Evolutionary conservation across 495 filamentous ascomycete genomes (phyloP), one percentile per base, ranked within the genome.

Genomic region (Pseudomonodictys pantanalensis): DNA sequence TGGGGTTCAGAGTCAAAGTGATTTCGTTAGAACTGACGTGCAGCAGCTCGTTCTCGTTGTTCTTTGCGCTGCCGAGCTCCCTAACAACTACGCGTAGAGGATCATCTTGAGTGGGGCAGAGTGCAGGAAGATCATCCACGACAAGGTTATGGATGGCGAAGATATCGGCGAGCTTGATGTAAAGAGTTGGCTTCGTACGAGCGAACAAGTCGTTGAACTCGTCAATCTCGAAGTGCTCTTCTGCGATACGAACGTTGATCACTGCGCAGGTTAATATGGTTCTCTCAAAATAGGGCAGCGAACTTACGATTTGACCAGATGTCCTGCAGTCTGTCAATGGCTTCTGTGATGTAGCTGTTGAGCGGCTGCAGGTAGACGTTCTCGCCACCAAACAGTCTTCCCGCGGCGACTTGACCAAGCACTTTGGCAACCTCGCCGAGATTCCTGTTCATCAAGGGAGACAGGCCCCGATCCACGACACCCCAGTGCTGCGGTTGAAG

Each of bases 181-280:
- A 99, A 18, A 99, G 78, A 2, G 92, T 97, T 2, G 93, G 93
- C 68, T 96, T 95, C 49, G 89, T 92, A 67, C 92, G 90, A 45
- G 92, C 87, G 67, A 97, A 97, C 24, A 97, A 82, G 68, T 99
- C 93, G 64, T 97, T 96, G 80, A 92, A 97, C 62, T 97, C 92
- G 69, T 97, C 93, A 69, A 97, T 97, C 69, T 97, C 95, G 70
- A 96, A 98, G 20, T 92, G 91, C 43, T 82, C 81, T 70, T 97
- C 95, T 2, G 88, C 87, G 65, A 90, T 86, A 44, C 88, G 86
- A 18, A 97, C 86, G 11, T 85, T 83, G 57, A 97, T 88, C 66
- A 99, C 82, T 76, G 52, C 69, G 24, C 28, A 46, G 33, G 68
- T 75, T 66, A 74, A 72, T 30, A 52, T 56, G 9, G 54, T 45